Evolutionary conservation across 768 basidiomycete genomes (phyloP), one percentile per base, ranked within the genome.

Genomic region (Lentinula sp.): DNA sequence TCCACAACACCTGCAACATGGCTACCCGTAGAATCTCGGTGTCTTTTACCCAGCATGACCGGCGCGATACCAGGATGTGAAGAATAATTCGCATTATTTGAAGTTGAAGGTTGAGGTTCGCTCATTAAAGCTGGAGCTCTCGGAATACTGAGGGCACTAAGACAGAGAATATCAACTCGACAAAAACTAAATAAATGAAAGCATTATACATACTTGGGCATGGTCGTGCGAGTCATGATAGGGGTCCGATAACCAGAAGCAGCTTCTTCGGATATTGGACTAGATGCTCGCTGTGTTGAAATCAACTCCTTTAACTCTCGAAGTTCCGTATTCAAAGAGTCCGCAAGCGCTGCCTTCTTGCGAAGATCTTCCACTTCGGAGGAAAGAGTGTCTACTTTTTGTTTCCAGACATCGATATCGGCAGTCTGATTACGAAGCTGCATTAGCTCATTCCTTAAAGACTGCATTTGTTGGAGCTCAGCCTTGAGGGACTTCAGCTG

Each of bases 41-140:
- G 80, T 37, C 86, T 83, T 69, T 90, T 91, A n/a, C 89, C 88
- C 16, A 90, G 77, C 35, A 77, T 74, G 20, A 73, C 79, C 46
- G 78, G 75, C 3, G 80, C 71, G 61, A 78, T 68, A 10, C 77
- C 79, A 45, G 80, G 76, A 62, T 72, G 76, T 23, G 69, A 64
- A 6, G 67, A 60, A n/a, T 63, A 48, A 54, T 23, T 41, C 2
- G 53, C 12, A 6, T 28, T 28, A 28, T n/a, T 16, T 50, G 59
- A 33, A 5, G 45, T 51, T 7, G 48, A 57, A 16, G 52, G n/a
- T 28, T 45, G 13, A 39, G 36, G 7, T 39, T 43, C 49, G 42
- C 39, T 18, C 8, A 60, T 41, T 2, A 49, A 10, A 37, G 59
- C 48, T n/a, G 59, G 45, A 16, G 57, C 57, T 36, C 45, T 43